Base-by-base conservation (phyloP, 2,329 filamentous ascomycete genomes). In the Conoideocrella luteorostrata region DNA sequence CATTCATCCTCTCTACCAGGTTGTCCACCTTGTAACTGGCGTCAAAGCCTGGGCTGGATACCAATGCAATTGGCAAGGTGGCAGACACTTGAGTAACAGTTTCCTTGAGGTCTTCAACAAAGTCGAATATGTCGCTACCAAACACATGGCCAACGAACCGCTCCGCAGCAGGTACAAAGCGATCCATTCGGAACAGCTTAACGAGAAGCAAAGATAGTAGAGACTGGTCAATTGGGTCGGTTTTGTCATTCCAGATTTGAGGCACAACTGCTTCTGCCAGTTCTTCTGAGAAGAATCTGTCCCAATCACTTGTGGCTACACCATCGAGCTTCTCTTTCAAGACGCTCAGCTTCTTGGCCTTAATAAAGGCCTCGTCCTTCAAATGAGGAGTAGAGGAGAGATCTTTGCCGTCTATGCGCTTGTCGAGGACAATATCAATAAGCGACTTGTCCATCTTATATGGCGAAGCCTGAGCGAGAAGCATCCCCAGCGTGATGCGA, bases 11-110 rank as follows among this genome's bases (percentile, higher is more conserved):
- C 65, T 95, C 88, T 23, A 97, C 94, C 43, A 98, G 75, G 48
- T 84, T 88, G 64, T 98, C 93, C 47, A 98, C 93, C 73, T 98
- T 98, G 80, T 97, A 98, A 62, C 88, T 95, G 43, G 94, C 94
- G 65, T 98, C 93, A 62, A 98, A 98, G 29, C 93, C 93, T 47
- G 91, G 89, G 57, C 86, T 96, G 5, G 93, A 98, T 56, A 91
- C 91, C 28, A 98, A 77, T 4, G 93, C 86, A 53, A 98, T 86
- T 9, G 93, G 93, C 3, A 88, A 82, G 24, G 82, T 87, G 23
- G 91, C 82, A 5, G 83, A 84, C 41, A 95, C 88, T 64, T 95
- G 84, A 41, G 82, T 78, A 45, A 95, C 86, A 15, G 93, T 91
- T 47, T 86, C 80, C 59, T 84, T 83, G 37, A 98, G 77, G 60